A percentile compares a stretch with the other conserved stretches of the same genome.
Evolutionary conservation across 2,329 filamentous ascomycete genomes (phyloP).

Genomic region (Westerdykella ornata): DNA sequence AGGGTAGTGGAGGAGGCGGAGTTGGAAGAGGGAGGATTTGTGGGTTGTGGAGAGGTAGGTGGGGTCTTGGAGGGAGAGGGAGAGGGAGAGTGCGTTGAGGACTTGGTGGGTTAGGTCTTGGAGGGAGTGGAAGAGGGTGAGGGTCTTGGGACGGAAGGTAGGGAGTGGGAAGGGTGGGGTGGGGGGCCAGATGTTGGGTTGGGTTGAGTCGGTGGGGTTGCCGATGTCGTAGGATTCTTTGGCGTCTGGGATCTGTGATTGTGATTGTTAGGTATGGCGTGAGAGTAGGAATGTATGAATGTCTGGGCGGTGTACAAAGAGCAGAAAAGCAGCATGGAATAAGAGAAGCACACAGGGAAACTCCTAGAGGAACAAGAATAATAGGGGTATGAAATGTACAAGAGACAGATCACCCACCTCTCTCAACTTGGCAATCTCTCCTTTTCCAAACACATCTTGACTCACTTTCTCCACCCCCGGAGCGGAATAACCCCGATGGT

Average conservation of each 20-base stretch:
- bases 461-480: slow-evolving; percentile 35
- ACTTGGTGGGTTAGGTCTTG: slow-evolving; percentile 18
- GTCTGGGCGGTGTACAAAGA: not conserved
- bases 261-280: not conserved
- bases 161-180: slow-evolving; percentile 29
- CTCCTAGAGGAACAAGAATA: too few relatives aligned
- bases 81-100: slow-evolving; percentile 22
- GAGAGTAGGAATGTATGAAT: not conserved
- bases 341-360: too few relatives aligned
- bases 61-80: slow-evolving; percentile 11
- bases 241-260: slow-evolving; percentile 19
- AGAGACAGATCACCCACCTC: slow-evolving; percentile 3
- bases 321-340: not conserved
- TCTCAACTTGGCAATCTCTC: slow-evolving; percentile 15
- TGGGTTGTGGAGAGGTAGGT: slow-evolving; percentile 22
- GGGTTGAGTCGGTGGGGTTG: slow-evolving; percentile 20
- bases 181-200: slow-evolving; percentile 40
- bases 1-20: slow-evolving; percentile 38
- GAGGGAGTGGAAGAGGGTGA: slow-evolving; percentile 11
- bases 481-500: slow-evolving; percentile 38
- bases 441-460: slow-evolving; percentile 21
- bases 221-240: slow-evolving; percentile 34
- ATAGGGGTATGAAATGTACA: too few relatives aligned
- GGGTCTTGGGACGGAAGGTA: slow-evolving; percentile 29
- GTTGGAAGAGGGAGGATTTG: slow-evolving; percentile 25